phyloP scores from a whole-genome alignment of 169 alveolate species.

The Eimeria necatrix region DNA sequence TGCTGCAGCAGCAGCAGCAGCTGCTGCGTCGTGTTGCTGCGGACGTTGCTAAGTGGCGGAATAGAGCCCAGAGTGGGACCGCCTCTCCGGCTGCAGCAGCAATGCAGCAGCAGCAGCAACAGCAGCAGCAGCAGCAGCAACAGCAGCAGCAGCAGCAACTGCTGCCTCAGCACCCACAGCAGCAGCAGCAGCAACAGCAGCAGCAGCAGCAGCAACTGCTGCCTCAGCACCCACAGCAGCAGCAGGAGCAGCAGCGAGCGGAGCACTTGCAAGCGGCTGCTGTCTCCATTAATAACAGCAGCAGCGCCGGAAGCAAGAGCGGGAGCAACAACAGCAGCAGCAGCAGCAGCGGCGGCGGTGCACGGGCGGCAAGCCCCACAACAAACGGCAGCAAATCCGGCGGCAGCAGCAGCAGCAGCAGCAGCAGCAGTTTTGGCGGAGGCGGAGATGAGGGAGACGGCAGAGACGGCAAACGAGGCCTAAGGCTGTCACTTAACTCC shows the following conservation, averaged over 20 bases:
- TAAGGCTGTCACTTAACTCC: background rate
- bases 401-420: constrained; percentile 41
- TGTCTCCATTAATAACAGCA: background rate
- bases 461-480: background rate
- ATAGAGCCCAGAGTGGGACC: background rate
- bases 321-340: constrained; percentile 3
- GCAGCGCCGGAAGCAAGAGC: constrained; percentile 7
- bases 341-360: constrained; percentile 39
- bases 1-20: constrained; percentile 45
- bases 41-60: background rate
- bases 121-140: constrained; percentile 6
- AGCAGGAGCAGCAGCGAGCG: constrained; percentile 32
- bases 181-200: background rate
- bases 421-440: constrained; percentile 8
- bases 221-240: background rate
- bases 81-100: constrained; percentile 30
- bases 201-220: background rate
- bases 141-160: background rate
- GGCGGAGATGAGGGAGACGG: constrained; percentile 42
- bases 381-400: background rate
- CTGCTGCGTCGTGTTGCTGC: constrained; percentile 28
- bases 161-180: background rate
- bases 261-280: background rate
- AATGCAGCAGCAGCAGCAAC: background rate
- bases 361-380: background rate